Evolutionary conservation across 192 early-diverging fungal genomes (phyloP).

Genomic region (Backusella macrospora): DNA sequence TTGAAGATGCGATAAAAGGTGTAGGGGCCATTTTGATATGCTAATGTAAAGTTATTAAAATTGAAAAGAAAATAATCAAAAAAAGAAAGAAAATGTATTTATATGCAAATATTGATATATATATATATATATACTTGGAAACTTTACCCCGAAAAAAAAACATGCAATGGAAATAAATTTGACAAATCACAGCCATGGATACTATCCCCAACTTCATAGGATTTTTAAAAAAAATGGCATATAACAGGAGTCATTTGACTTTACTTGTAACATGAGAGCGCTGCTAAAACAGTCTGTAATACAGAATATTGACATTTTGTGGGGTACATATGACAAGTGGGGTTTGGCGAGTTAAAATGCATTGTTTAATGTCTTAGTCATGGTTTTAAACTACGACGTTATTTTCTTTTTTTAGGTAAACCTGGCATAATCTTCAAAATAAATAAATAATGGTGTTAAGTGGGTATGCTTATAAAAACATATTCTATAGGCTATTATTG

Average conservation of each 20-base stretch:
- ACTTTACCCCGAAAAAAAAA: conserved; percentile 8
- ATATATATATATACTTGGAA: background rate
- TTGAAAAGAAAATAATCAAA: background rate
- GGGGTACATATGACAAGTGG: conserved; percentile 10
- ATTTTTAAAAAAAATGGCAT: background rate
- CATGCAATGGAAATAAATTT: conserved; percentile 1
- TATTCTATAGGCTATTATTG: background rate
- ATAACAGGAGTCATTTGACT: background rate
- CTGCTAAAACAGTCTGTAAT: background rate
- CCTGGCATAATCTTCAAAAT: background rate
- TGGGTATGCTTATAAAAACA: background rate
- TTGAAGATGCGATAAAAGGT: conserved; percentile 8
- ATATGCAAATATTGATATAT: background rate
- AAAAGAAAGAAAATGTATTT: background rate
- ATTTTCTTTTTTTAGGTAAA: conserved; percentile 9
- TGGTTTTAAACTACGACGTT: background rate
- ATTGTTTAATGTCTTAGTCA: conserved; percentile 13
- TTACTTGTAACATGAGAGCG: background rate
- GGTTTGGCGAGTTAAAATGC: conserved; percentile 6
- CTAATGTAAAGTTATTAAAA: background rate
- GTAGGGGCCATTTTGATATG: background rate
- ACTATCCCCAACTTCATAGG: conserved; percentile 1
- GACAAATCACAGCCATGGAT: background rate
- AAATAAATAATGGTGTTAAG: background rate
- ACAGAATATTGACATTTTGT: conserved; percentile 1